A percentile compares a stretch with the other conserved stretches of the same genome.
phyloP scores from a whole-genome alignment of 1,284 basidiomycete genomes.

The Cronartium ribicola region DNA sequence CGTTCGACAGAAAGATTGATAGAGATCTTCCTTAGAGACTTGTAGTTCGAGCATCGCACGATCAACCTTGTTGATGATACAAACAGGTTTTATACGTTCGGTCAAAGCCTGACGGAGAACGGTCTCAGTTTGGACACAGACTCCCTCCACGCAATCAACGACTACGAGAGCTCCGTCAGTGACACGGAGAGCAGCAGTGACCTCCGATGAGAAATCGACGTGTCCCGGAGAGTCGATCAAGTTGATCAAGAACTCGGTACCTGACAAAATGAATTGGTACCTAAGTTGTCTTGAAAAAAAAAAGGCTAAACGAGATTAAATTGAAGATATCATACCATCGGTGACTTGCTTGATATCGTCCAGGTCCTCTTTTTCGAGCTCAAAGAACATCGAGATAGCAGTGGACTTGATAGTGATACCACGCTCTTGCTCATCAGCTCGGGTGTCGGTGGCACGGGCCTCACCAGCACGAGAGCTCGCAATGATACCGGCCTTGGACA shows the following conservation, averaged over 20 bases:
- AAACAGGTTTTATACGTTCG: conserved; percentile 99
- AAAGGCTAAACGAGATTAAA: background rate
- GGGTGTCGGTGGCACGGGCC: conserved; percentile 94
- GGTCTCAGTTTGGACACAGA: conserved; percentile 99
- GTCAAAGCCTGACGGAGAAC: conserved; percentile 94
- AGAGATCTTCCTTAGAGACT: conserved; percentile 93
- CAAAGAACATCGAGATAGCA: conserved; percentile 99
- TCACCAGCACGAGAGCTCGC: conserved; percentile 92
- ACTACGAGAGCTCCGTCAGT: conserved; percentile 85
- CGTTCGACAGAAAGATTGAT: conserved; percentile 96
- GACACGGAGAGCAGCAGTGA: conserved; percentile 98
- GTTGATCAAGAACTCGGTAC: conserved; percentile 98
- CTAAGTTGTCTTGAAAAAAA: conserved; percentile 43
- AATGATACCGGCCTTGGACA: conserved; percentile 99
- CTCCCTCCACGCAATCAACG: conserved; percentile 99
- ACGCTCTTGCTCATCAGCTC: conserved; percentile 98
- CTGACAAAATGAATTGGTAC: conserved; percentile 53
- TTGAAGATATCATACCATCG: conserved; percentile 58
- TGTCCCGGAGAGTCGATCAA: conserved; percentile 99
- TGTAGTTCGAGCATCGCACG: conserved; percentile 98
- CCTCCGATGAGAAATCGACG: conserved; percentile 99
- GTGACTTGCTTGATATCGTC: conserved; percentile 86
- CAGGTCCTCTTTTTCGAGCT: conserved; percentile 84
- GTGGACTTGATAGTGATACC: conserved; percentile 99
- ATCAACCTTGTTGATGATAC: conserved; percentile 99